Evolutionary conservation across 2,329 filamentous ascomycete genomes (phyloP).

Genomic region (Fusarium sp.): DNA sequence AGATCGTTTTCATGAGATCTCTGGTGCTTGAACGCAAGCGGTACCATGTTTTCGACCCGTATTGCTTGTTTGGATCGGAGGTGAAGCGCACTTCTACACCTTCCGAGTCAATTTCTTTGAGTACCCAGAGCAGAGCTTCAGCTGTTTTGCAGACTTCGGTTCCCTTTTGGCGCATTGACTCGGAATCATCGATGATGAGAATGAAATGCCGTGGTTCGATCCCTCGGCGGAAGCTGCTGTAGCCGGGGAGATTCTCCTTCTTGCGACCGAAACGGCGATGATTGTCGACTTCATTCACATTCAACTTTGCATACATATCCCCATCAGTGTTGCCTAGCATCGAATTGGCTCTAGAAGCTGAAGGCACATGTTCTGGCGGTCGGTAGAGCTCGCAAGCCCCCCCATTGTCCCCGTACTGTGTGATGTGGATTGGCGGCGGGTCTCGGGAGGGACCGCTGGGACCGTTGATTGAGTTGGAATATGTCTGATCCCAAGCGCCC

Average conservation of each 20-base stretch:
- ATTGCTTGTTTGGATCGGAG: neutral
- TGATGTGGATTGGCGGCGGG: neutral
- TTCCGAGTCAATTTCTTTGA: slow-evolving; percentile 9
- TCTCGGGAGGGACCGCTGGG: neutral
- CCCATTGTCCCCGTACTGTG: neutral
- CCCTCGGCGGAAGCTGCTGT: neutral
- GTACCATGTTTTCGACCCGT: neutral
- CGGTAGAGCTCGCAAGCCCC: neutral
- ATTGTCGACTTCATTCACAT: neutral
- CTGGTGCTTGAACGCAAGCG: neutral
- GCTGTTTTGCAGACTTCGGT: neutral
- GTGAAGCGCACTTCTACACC: slow-evolving; percentile 28
- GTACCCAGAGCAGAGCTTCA: slow-evolving; percentile 13
- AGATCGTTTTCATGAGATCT: neutral
- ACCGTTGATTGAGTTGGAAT: neutral
- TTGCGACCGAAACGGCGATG: neutral
- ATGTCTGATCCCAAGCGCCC: neutral
- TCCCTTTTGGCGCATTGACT: slow-evolving; percentile 2
- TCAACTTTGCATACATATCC: neutral
- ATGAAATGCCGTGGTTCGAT: slow-evolving; percentile 24
- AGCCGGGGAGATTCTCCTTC: slow-evolving; percentile 10
- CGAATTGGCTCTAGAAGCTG: neutral
- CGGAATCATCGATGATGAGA: slow-evolving; percentile 34
- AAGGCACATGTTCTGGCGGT: too few species aligned
- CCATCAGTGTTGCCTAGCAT: neutral